Base-by-base conservation (phyloP, 1,284 basidiomycete species). In the Naganishia liquefaciens region DNA sequence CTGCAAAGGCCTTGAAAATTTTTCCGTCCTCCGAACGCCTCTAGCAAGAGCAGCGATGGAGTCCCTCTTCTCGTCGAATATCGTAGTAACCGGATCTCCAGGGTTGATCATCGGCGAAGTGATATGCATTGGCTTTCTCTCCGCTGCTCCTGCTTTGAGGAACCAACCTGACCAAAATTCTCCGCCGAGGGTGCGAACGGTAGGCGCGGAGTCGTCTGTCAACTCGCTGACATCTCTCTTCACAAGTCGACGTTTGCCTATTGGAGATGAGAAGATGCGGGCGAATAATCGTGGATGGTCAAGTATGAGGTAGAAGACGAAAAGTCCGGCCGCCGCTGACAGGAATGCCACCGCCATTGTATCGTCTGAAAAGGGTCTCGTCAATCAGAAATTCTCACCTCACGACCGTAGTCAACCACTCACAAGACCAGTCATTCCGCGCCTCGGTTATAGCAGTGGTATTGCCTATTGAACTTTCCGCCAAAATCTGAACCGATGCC, bases 241-340 rank as follows among this genome's bases (percentile, higher is more conserved):
- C 21, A 55, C 27, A 37, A 55, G 43, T 57, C 44, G 40, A n/a
- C 27, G 62, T 54, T 33, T 64, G 37, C 43, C 52, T 55, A 49
- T 65, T 65, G 23, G 28, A 3, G 76, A 76, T 23, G 77, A 73
- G 62, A 75, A 73, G 9, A 76, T 54, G 13, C 77, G 71, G 23
- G 73, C 75, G 28, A 77, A 69, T 67, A 79, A 76, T n/a, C 75
- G 71, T 28, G 74, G 70, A 57, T 75, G 72, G 4, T 70, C 63
- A n/a, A 75, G 50, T 43, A 76, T 50, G 55, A 77, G 69, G 63
- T 69, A 70, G 17, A 75, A 37, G 39, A 70, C 63, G 10, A 76
- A 64, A 19, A 79, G 62, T 4, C 47, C 73, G 0, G 65, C 70
- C 13, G 71, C 60, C 1, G 68, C 69, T 13, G 75, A 68, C 23